Percentiles rank a stretch among this genome's conserved stretches.
Evolutionary conservation across 2,329 filamentous ascomycete genomes (phyloP).

Genomic region (Neoascochyta sp.): DNA sequence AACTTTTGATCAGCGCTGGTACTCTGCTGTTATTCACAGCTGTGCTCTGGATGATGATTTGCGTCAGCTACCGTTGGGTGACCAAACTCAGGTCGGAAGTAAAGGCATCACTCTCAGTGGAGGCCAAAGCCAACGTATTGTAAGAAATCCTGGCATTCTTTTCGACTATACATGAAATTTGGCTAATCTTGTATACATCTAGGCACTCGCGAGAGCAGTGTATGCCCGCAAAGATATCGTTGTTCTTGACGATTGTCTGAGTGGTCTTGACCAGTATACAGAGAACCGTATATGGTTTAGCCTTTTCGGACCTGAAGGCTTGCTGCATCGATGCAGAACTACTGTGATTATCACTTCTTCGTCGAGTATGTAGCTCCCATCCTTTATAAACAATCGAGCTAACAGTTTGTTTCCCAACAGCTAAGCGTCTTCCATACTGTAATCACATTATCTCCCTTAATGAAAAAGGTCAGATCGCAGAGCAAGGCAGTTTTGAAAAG

Average conservation of each 20-base stretch:
- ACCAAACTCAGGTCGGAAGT: constrained; percentile 50
- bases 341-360: constrained; percentile 36
- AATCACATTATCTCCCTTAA: too few species aligned
- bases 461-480: too few species aligned
- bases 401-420: constrained; percentile 7
- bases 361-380: constrained; percentile 21
- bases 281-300: constrained; percentile 49
- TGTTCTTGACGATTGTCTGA: constrained; percentile 52
- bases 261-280: constrained; percentile 49
- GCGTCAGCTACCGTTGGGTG: constrained; percentile 24
- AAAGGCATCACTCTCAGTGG: constrained; percentile 52
- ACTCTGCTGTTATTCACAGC: constrained; percentile 33
- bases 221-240: constrained; percentile 49
- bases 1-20: constrained; percentile 37
- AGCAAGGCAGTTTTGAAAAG: too few species aligned
- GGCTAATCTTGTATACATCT: background rate
- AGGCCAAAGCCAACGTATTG: constrained; percentile 52
- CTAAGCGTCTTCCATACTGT: too few species aligned
- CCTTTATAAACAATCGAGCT: background rate
- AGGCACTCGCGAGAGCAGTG: constrained; percentile 52
- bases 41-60: constrained; percentile 37
- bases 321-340: constrained; percentile 41
- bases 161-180: background rate
- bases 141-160: constrained; percentile 21
- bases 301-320: constrained; percentile 46